Evolutionary conservation across 192 early-diverging fungal species (phyloP).

Genomic region (Mortierella claussenii): DNA sequence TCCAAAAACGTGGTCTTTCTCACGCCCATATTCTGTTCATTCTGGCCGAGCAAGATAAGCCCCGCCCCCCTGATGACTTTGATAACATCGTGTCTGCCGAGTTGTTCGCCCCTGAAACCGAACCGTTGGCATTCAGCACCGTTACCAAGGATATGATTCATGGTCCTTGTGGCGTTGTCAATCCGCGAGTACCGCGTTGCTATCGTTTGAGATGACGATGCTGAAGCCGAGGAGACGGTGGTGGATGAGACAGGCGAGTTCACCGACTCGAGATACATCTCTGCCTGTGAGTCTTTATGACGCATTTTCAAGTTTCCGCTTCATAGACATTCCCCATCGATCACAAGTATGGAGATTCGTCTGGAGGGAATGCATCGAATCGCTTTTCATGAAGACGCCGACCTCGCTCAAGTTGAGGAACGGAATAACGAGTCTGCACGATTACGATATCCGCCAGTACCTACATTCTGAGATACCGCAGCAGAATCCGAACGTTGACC

Average conservation of each 20-base stretch:
- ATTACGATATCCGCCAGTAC: too few species aligned
- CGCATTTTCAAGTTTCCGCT: slow-evolving; percentile 24
- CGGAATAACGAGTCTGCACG: too few species aligned
- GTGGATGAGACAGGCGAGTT: background rate
- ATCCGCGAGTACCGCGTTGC: slow-evolving; percentile 20
- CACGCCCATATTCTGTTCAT: slow-evolving; percentile 35
- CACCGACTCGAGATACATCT: slow-evolving; percentile 15
- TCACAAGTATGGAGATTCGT: too few species aligned
- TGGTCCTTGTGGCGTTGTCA: slow-evolving; percentile 25
- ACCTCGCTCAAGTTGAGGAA: too few species aligned
- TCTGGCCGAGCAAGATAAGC: slow-evolving; percentile 2
- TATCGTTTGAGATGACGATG: background rate
- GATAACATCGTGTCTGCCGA: slow-evolving; percentile 30
- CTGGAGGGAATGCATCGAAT: too few species aligned
- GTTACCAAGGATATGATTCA: slow-evolving; percentile 30
- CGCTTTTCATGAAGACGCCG: too few species aligned
- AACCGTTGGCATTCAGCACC: slow-evolving; percentile 2
- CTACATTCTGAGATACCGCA: too few species aligned
- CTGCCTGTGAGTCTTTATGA: slow-evolving; percentile 33
- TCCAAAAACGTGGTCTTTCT: slow-evolving; percentile 34
- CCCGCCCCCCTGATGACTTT: background rate
- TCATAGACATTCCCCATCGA: too few species aligned
- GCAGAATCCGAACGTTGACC: too few species aligned
- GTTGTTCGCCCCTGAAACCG: background rate
- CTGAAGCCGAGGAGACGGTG: background rate